A percentile compares a stretch with the other conserved stretches of the same genome.
These are phyloP conservation scores for Dendrobium officinale DNA, from an alignment of 106 monocot genomes.

Conservation along the genomic window DNA sequence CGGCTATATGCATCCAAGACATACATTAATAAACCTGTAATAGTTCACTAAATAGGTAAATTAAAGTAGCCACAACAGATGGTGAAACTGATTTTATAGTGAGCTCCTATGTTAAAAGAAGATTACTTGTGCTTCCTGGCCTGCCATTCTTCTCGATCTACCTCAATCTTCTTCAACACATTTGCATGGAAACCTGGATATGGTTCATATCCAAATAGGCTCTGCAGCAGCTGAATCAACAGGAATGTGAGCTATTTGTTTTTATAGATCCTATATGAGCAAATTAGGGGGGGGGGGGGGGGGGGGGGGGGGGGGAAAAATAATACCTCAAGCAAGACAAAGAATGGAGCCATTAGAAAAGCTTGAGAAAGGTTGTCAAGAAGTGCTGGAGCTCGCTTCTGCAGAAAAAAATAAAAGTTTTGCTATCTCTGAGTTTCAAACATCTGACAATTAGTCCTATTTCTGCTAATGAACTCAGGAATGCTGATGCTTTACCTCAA, in stretches of 20 bases:
- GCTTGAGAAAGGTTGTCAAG: conserved; percentile 47
- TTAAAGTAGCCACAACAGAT: not conserved
- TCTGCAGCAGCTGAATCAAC: conserved; percentile 31
- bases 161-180: conserved; percentile 35
- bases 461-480: not conserved
- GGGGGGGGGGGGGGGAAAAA: not conserved
- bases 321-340: conserved; percentile 46
- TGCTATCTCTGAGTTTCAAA: not conserved
- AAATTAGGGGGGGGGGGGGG: not conserved
- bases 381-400: conserved; percentile 53
- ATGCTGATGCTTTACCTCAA: conserved; percentile 39
- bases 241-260: not conserved
- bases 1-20: not conserved
- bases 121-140: conserved; percentile 32
- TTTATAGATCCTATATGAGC: not conserved
- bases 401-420: not conserved
- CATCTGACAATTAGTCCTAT: too few species aligned
- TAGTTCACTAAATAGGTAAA: not conserved
- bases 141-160: conserved; percentile 38
- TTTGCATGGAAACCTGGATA: conserved; percentile 57
- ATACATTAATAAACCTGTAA: not conserved
- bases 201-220: conserved; percentile 41
- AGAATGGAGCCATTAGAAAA: conserved; percentile 44
- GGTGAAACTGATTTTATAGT: not conserved
- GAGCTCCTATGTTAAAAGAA: conserved; percentile 7